phyloP scores from a whole-genome alignment of 2,329 filamentous ascomycete genomes.

The Chalaropsis ovoidea region DNA sequence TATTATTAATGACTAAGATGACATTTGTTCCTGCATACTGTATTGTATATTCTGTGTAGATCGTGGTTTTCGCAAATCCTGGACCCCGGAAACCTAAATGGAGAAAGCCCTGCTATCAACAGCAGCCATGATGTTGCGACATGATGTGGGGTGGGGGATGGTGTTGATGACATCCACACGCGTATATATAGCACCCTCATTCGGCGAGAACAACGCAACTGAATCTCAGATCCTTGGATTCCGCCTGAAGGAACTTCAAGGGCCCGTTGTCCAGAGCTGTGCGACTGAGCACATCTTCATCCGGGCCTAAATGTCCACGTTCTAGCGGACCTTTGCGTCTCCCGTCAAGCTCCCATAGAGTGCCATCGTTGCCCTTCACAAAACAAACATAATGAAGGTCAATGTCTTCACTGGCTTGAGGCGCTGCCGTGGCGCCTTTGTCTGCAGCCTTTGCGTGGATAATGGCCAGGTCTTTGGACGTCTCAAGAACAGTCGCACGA shows the following conservation, averaged over 20 bases:
- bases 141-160: background rate
- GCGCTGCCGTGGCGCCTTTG: slow-evolving; percentile 67
- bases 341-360: slow-evolving; percentile 52
- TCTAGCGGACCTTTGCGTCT: slow-evolving; percentile 48
- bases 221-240: slow-evolving; percentile 48
- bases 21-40: background rate
- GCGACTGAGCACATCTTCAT: slow-evolving; percentile 65
- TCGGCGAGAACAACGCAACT: slow-evolving; percentile 48
- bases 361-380: slow-evolving; percentile 60
- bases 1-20: background rate
- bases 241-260: slow-evolving; percentile 47
- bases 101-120: too few relatives aligned
- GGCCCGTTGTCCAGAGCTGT: slow-evolving; percentile 62
- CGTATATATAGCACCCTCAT: background rate
- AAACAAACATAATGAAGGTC: slow-evolving; percentile 96
- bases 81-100: background rate
- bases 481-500: slow-evolving; percentile 66
- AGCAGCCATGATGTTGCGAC: too few relatives aligned
- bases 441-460: slow-evolving; percentile 71
- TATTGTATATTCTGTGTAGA: background rate
- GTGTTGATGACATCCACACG: background rate
- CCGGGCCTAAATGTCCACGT: slow-evolving; percentile 44
- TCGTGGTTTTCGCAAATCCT: background rate
- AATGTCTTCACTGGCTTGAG: slow-evolving; percentile 66
- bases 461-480: slow-evolving; percentile 60